A percentile compares a stretch with the other conserved stretches of the same genome.
These are phyloP conservation scores for Panicum hallii DNA, from an alignment of 202 grass and related monocot species.

Conservation along the genomic window DNA sequence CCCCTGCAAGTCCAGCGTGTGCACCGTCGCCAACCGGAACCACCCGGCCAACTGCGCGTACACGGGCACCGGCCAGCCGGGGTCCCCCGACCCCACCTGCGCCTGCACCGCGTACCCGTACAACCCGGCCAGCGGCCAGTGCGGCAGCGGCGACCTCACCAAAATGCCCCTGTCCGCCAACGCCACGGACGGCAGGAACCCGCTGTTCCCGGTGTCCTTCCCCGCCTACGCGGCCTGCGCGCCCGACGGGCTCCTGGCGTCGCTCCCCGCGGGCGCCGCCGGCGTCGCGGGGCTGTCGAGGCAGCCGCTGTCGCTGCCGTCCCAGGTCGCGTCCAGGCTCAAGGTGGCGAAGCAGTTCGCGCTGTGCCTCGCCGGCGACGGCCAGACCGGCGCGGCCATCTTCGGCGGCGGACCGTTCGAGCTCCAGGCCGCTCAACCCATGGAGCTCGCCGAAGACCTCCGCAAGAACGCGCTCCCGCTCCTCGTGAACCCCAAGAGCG, in stretches of 20 bases:
- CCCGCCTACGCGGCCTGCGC: constrained; percentile 37
- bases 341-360: constrained; percentile 50
- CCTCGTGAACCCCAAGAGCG: constrained; percentile 4
- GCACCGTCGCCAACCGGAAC: background rate
- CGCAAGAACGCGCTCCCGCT: background rate
- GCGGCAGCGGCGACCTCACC: constrained; percentile 36
- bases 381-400: constrained; percentile 34
- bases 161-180: constrained; percentile 11
- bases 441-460: background rate
- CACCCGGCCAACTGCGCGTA: background rate
- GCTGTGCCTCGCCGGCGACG: constrained; percentile 49
- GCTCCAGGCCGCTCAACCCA: background rate
- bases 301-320: constrained; percentile 25
- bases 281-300: constrained; percentile 44
- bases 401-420: constrained; percentile 55
- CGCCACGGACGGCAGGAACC: constrained; percentile 59
- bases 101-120: constrained; percentile 34
- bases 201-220: constrained; percentile 34
- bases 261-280: constrained; percentile 10
- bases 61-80: background rate
- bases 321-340: constrained; percentile 38
- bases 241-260: background rate
- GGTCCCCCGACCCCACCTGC: background rate
- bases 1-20: constrained; percentile 20
- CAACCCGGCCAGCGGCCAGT: constrained; percentile 25